Percentiles rank a stretch among this genome's conserved stretches.
Evolutionary conservation across 2,329 filamentous ascomycete genomes (phyloP).

Genomic region (Pseudogymnoascus sp.): DNA sequence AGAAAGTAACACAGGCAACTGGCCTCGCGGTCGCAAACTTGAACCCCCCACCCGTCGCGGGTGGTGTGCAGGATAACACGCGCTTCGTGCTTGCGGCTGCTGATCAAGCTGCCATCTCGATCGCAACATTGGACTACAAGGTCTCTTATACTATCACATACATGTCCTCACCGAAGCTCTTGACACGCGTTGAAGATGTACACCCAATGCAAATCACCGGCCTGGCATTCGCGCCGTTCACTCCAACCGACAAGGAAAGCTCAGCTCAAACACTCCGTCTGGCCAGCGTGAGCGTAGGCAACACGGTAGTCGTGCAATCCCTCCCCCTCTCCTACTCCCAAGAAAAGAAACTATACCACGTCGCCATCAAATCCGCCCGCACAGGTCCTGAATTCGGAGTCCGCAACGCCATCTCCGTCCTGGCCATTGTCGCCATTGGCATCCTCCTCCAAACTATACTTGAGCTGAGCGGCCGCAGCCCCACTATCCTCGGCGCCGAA

Average conservation of each 20-base stretch:
- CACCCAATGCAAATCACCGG: constrained; percentile 52
- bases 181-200: constrained; percentile 44
- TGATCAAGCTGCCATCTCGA: constrained; percentile 68
- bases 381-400: neutral
- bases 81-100: constrained; percentile 78
- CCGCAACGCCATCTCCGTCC: constrained; percentile 16
- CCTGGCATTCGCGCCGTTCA: constrained; percentile 44
- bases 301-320: constrained; percentile 29
- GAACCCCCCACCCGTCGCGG: constrained; percentile 41
- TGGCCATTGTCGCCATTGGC: constrained; percentile 17
- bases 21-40: constrained; percentile 71
- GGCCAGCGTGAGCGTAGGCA: constrained; percentile 26
- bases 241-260: constrained; percentile 18
- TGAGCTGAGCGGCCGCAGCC: constrained; percentile 22
- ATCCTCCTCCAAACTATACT: constrained; percentile 24
- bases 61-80: constrained; percentile 48
- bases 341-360: constrained; percentile 4
- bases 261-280: constrained; percentile 24
- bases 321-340: constrained; percentile 24
- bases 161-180: constrained; percentile 42
- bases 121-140: constrained; percentile 69
- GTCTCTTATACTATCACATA: constrained; percentile 38
- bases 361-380: neutral
- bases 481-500: constrained; percentile 19
- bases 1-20: constrained; percentile 59